Conservation (phyloP, 176 grass and related monocot genomes). For the Carex parvula region DNA sequence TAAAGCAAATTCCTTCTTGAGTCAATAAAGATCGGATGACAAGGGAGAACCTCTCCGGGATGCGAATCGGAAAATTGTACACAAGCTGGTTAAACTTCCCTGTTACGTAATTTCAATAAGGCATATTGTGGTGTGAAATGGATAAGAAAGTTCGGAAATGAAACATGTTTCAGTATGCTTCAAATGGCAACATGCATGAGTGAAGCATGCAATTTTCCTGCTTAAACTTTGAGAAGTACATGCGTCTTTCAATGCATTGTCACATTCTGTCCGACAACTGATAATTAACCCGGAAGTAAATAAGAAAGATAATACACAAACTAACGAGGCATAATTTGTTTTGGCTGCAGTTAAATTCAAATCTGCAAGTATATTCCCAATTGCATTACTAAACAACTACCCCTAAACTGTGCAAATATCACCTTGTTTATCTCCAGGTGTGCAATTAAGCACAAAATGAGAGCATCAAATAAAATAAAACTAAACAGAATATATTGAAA, state of each 20-base stretch:
- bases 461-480: background rate
- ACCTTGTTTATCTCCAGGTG: background rate
- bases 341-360: background rate
- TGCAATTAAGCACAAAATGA: background rate
- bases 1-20: slow-evolving; percentile 98
- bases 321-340: background rate
- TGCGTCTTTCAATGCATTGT: background rate
- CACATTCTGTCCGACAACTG: background rate
- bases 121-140: background rate
- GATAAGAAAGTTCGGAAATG: background rate
- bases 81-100: slow-evolving; percentile 98
- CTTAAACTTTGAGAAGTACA: background rate
- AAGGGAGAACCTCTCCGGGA: slow-evolving; percentile 97
- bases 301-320: background rate
- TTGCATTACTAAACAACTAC: background rate
- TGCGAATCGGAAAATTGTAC: slow-evolving; percentile 93
- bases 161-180: background rate
- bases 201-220: background rate
- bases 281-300: background rate
- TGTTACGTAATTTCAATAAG: slow-evolving; percentile 29
- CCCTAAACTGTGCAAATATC: background rate
- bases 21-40: slow-evolving; percentile 97
- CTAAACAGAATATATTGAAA: background rate
- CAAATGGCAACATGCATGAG: background rate
- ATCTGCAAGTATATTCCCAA: background rate